A percentile compares a stretch with the other conserved stretches of the same genome.
Conservation (phyloP, 179 eudicot species). For the Silene noctiflora region DNA sequence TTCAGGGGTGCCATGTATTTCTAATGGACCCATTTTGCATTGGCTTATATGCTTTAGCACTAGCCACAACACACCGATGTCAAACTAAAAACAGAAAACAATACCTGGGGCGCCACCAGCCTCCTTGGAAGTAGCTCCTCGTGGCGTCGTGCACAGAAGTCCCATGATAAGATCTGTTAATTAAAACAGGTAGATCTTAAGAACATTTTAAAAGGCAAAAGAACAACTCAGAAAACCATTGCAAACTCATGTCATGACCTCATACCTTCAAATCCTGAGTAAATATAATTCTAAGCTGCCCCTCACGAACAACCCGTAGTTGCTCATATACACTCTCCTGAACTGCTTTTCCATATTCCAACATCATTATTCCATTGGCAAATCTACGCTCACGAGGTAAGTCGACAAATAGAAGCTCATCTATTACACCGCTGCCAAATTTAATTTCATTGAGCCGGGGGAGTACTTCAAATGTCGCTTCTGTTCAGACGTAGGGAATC, state of each 20-base stretch:
- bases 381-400: conserved; percentile 77
- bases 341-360: conserved; percentile 85
- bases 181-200: background rate
- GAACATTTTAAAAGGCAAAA: background rate
- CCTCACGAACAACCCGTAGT: conserved; percentile 92
- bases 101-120: conserved; percentile 90
- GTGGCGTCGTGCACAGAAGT: conserved; percentile 92
- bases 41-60: background rate
- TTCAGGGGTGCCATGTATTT: too few relatives aligned
- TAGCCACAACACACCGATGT: background rate
- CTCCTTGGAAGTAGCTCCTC: conserved; percentile 90
- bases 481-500: conserved; percentile 38
- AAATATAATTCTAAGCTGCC: conserved; percentile 77
- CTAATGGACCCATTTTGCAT: background rate
- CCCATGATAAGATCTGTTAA: conserved; percentile 87
- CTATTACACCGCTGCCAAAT: conserved; percentile 86
- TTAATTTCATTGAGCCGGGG: conserved; percentile 88
- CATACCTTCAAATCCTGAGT: conserved; percentile 81
- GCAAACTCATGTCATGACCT: conserved; percentile 3
- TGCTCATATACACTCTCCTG: conserved; percentile 95
- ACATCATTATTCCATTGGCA: conserved; percentile 72
- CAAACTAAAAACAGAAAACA: background rate
- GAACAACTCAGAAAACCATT: background rate
- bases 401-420: conserved; percentile 86
- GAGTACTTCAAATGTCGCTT: conserved; percentile 94